phyloP scores from a whole-genome alignment of 257 asterid species.

The Gardenia jasminoides region DNA sequence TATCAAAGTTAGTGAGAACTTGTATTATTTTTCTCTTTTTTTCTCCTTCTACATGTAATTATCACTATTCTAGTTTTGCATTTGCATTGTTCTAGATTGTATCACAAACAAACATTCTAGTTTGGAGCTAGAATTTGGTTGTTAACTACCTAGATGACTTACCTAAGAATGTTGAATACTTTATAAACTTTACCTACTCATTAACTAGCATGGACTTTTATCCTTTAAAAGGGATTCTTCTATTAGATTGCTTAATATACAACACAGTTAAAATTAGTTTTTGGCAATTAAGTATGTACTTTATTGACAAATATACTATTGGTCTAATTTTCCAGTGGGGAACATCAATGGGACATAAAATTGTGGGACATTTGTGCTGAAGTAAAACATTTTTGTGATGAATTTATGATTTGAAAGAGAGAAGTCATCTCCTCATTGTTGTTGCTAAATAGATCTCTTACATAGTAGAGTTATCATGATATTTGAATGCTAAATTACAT shows the following conservation, averaged over 20 bases:
- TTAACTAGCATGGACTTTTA: slow-evolving; percentile 69
- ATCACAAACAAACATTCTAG: slow-evolving; percentile 11
- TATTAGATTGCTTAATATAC: slow-evolving; percentile 50
- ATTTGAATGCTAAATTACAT: too few relatives aligned
- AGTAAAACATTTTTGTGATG: slow-evolving; percentile 38
- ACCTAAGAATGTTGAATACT: slow-evolving; percentile 48
- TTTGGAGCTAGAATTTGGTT: slow-evolving; percentile 20
- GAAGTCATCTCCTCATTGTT: slow-evolving; percentile 27
- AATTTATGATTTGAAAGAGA: slow-evolving; percentile 36
- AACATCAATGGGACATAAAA: slow-evolving; percentile 48
- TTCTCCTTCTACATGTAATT: not conserved
- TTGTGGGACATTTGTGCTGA: slow-evolving; percentile 53
- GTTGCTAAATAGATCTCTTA: slow-evolving; percentile 29
- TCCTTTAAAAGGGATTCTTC: slow-evolving; percentile 56
- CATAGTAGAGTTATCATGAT: not conserved
- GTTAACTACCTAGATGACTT: slow-evolving; percentile 35
- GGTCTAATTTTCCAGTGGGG: slow-evolving; percentile 49
- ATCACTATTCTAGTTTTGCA: not conserved
- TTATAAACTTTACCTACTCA: slow-evolving; percentile 36
- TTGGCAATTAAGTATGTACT: too few relatives aligned
- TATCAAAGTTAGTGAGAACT: too few relatives aligned
- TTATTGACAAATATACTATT: too few relatives aligned
- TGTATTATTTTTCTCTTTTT: not conserved
- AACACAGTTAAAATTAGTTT: too few relatives aligned
- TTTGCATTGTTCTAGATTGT: slow-evolving; percentile 38